These are phyloP conservation scores for Didymella arachidicola DNA, from an alignment of 2,329 filamentous ascomycete genomes.

Conservation along the genomic window DNA sequence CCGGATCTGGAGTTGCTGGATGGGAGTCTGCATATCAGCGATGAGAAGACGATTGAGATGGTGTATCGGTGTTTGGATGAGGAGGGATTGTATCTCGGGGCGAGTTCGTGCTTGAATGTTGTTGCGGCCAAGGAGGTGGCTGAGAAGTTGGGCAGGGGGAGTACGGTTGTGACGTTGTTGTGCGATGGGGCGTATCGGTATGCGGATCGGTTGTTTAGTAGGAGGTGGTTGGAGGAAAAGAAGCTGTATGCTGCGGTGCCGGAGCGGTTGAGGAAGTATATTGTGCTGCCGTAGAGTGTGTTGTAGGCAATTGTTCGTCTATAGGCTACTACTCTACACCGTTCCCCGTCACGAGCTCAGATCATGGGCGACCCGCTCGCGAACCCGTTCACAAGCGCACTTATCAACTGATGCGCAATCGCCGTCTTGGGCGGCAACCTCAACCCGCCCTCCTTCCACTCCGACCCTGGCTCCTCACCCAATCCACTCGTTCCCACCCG, in stretches of 20 bases:
- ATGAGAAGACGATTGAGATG: constrained; percentile 97
- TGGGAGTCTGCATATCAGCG: constrained; percentile 81
- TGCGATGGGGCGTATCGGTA: constrained; percentile 98
- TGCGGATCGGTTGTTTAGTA: constrained; percentile 90
- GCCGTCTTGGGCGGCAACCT: constrained; percentile 84
- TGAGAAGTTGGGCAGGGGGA: constrained; percentile 83
- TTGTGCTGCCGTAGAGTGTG: constrained; percentile 76
- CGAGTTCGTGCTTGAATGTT: constrained; percentile 92
- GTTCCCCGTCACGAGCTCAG: constrained; percentile 23
- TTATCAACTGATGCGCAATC: constrained; percentile 89
- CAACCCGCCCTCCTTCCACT: constrained; percentile 78
- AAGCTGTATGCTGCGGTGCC: constrained; percentile 82
- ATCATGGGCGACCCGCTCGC: constrained; percentile 61
- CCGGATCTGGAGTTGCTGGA: constrained; percentile 86
- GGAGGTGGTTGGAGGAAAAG: constrained; percentile 89
- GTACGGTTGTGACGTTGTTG: constrained; percentile 91
- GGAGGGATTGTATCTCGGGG: constrained; percentile 93
- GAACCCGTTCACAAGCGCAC: constrained; percentile 79
- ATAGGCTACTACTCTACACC: constrained; percentile 7
- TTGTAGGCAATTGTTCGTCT: not conserved
- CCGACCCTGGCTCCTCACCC: constrained; percentile 68
- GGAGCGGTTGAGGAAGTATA: constrained; percentile 87
- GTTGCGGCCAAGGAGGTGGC: constrained; percentile 95
- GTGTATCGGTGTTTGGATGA: constrained; percentile 96
- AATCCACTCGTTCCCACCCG: constrained; percentile 70